Evolutionary conservation across 1,284 basidiomycete species (phyloP), one percentile per base, ranked within the genome.

Genomic region (Trametes pubescens): DNA sequence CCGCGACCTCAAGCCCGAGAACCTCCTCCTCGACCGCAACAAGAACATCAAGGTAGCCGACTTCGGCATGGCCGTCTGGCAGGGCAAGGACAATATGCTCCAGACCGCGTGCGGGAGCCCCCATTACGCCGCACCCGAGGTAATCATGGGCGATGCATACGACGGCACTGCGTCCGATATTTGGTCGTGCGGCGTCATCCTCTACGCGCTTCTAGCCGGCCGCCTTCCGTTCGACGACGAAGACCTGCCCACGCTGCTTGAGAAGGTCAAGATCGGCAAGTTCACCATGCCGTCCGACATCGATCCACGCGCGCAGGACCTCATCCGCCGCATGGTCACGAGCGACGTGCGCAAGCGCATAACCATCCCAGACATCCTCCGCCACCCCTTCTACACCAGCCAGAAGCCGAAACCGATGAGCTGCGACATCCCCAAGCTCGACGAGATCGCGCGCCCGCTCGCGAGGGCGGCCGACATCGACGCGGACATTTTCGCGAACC

Each of bases 51-150:
- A 99, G 79, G 91, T 99, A 34, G 96, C 96, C 3, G 98, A 99
- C 80, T 99, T 99, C 78, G 97, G 98, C 21, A 97, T 99, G 94
- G 98, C 98, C 1, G 92, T 93, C n/a, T 96, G 95, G 89, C 92
- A 94, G 71, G 85, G 86, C 24, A 77, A 78, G 63, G 84, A 82
- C 44, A 84, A 84, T 24, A 77, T 98, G 78, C 85, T 99, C 59
- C 88, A 91, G 75, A 99, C 97, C 1, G 92, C 92, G 44, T 99
- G 98, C 72, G 98, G 98, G 35, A 94, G 92, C 69, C 97, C 97
- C 47, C 97, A 99, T 77, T 99, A 99, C 71, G 96, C 96, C 44
- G 92, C 93, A n/a, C 98, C 97, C 1, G 97, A 99, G 80, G 93
- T 99, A 65, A 89, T 93, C 74, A 84, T 84, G 77, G 95, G 95